Conservation (phyloP, 140 eudicot species). For the Anethum foeniculum region DNA sequence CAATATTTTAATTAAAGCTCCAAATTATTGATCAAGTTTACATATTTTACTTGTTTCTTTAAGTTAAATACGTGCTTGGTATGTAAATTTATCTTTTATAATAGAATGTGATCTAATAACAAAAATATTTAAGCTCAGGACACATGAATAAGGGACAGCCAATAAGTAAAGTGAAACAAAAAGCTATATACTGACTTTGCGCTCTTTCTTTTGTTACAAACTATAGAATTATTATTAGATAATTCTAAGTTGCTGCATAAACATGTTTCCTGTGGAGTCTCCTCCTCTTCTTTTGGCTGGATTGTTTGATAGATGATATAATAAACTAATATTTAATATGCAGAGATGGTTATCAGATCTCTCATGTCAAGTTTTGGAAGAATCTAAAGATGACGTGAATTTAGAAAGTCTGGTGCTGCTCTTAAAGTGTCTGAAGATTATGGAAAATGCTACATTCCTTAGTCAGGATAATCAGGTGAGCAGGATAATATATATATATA, state of each 20-base stretch:
- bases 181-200: background rate
- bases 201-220: background rate
- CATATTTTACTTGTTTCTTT: background rate
- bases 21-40: background rate
- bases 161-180: background rate
- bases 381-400: slow-evolving; percentile 32
- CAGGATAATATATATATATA: slow-evolving; percentile 1
- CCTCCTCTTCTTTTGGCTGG: background rate
- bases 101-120: background rate
- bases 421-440: slow-evolving; percentile 76
- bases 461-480: slow-evolving; percentile 83
- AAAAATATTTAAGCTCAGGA: background rate
- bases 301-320: background rate
- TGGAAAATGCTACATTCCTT: slow-evolving; percentile 88
- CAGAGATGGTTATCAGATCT: slow-evolving; percentile 57
- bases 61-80: background rate
- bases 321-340: slow-evolving; percentile 19
- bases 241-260: background rate
- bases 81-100: background rate
- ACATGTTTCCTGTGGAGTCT: background rate
- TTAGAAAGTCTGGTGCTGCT: slow-evolving; percentile 62
- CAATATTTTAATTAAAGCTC: background rate
- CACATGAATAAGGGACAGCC: background rate
- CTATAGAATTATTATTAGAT: background rate
- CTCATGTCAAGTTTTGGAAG: slow-evolving; percentile 29